phyloP scores from a whole-genome alignment of 106 monocot genomes.

The Dactylorhiza incarnata region DNA sequence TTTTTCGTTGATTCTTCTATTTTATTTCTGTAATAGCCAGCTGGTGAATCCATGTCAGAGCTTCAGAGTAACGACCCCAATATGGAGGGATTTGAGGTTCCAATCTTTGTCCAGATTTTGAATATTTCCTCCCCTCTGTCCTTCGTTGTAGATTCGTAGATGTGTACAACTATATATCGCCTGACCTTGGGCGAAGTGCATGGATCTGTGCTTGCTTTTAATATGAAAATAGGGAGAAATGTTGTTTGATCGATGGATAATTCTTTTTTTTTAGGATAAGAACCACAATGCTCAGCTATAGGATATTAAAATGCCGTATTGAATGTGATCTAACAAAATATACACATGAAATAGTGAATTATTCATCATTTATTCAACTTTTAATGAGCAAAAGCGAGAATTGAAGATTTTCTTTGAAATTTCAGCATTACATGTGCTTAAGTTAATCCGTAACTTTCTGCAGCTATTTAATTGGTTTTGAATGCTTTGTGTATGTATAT shows the following conservation, averaged over 20 bases:
- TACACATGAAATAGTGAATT: not conserved
- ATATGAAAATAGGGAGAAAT: not conserved
- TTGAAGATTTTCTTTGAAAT: not conserved
- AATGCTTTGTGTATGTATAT: constrained; percentile 2
- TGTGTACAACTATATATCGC: not conserved
- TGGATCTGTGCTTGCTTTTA: not conserved
- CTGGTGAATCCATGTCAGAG: not conserved
- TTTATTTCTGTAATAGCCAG: not conserved
- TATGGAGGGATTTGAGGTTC: not conserved
- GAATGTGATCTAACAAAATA: not conserved
- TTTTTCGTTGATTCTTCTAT: constrained; percentile 1
- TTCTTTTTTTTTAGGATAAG: not conserved
- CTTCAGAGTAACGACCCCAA: not conserved
- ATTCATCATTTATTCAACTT: not conserved
- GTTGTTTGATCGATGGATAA: not conserved
- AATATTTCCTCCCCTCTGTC: not conserved
- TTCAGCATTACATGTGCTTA: not conserved
- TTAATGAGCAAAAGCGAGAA: not conserved
- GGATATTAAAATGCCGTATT: not conserved
- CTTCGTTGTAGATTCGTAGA: not conserved
- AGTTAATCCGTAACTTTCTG: not conserved
- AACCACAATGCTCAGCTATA: not conserved
- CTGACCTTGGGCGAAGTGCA: not conserved
- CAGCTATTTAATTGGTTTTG: not conserved
- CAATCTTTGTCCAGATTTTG: not conserved